Percentiles rank a stretch among this genome's conserved stretches.
phyloP scores from a whole-genome alignment of 495 filamentous ascomycete species.

The Baudoinia panamericana region DNA sequence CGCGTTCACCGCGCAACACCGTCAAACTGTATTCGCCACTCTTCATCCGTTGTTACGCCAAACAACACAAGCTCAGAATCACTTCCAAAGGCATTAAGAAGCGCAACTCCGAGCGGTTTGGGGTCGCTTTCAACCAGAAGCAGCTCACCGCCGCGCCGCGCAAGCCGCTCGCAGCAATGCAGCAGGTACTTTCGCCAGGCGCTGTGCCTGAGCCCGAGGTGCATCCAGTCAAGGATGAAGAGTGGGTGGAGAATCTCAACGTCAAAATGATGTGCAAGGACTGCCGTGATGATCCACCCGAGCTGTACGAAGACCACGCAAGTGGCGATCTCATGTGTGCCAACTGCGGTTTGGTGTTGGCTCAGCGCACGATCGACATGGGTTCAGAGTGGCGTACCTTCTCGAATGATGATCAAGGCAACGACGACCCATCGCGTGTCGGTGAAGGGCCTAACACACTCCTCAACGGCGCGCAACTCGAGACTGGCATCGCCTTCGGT shows the following conservation, averaged over 20 bases:
- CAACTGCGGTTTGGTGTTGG: slow-evolving; percentile 82
- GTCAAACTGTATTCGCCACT: slow-evolving; percentile 56
- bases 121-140: slow-evolving; percentile 7
- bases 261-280: slow-evolving; percentile 71
- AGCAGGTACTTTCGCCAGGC: slow-evolving; percentile 31
- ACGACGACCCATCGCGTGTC: slow-evolving; percentile 94
- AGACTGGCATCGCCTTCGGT: slow-evolving; percentile 74
- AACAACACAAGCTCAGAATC: slow-evolving; percentile 35
- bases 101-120: slow-evolving; percentile 24
- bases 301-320: slow-evolving; percentile 83
- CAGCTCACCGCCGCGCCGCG: slow-evolving; percentile 16
- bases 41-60: slow-evolving; percentile 41
- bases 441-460: slow-evolving; percentile 80
- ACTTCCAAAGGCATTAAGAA: slow-evolving; percentile 34
- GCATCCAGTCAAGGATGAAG: slow-evolving; percentile 19
- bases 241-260: slow-evolving; percentile 69
- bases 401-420: slow-evolving; percentile 86
- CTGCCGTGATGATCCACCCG: slow-evolving; percentile 80
- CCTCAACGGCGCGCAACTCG: slow-evolving; percentile 80
- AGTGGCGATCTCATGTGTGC: slow-evolving; percentile 86
- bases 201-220: slow-evolving; percentile 24
- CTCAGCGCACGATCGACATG: slow-evolving; percentile 82
- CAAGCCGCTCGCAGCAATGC: slow-evolving; percentile 23
- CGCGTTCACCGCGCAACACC: slow-evolving; percentile 22
- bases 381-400: slow-evolving; percentile 98